These are phyloP conservation scores for Sporobolomyces pararoseus DNA, from an alignment of 768 basidiomycete species.

Conservation along the genomic window DNA sequence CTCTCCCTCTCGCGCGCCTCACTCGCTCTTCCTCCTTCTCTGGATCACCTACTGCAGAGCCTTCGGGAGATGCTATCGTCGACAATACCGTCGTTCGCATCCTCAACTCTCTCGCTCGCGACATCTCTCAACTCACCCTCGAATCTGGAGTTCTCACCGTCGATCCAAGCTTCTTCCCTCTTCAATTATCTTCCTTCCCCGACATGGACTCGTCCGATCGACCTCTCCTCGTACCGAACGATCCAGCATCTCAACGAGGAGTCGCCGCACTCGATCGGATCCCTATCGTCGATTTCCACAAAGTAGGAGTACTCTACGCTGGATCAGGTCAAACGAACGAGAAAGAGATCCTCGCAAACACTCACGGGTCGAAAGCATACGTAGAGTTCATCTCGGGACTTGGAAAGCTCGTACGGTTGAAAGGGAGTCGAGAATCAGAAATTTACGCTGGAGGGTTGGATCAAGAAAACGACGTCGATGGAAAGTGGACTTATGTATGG, in stretches of 20 bases:
- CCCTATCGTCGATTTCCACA: conserved; percentile 95
- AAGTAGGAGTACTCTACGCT: conserved; percentile 93
- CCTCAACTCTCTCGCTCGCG: conserved; percentile 31
- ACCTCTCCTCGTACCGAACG: conserved; percentile 54
- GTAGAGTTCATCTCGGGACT: conserved; percentile 87
- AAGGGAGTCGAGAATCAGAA: conserved; percentile 69
- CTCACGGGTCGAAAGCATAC: conserved; percentile 89
- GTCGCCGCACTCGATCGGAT: conserved; percentile 70
- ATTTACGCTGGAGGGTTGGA: conserved; percentile 89
- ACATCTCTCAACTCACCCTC: conserved; percentile 31
- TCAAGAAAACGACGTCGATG: conserved; percentile 71
- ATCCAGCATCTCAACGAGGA: conserved; percentile 59
- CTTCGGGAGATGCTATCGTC: conserved; percentile 13
- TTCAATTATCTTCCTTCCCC: conserved; percentile 78
- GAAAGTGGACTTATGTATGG: conserved; percentile 97
- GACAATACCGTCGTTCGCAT: conserved; percentile 23
- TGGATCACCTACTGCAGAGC: neutral
- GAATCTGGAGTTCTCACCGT: conserved; percentile 39
- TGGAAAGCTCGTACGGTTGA: conserved; percentile 78
- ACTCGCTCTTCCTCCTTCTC: conserved; percentile 20
- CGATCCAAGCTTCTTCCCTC: conserved; percentile 54
- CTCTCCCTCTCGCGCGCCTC: neutral
- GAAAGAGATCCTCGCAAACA: conserved; percentile 78
- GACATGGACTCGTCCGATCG: conserved; percentile 54
- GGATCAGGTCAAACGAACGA: conserved; percentile 84